Conservation (phyloP, 1,284 basidiomycete species). For the Malassezia yamatoensis region DNA sequence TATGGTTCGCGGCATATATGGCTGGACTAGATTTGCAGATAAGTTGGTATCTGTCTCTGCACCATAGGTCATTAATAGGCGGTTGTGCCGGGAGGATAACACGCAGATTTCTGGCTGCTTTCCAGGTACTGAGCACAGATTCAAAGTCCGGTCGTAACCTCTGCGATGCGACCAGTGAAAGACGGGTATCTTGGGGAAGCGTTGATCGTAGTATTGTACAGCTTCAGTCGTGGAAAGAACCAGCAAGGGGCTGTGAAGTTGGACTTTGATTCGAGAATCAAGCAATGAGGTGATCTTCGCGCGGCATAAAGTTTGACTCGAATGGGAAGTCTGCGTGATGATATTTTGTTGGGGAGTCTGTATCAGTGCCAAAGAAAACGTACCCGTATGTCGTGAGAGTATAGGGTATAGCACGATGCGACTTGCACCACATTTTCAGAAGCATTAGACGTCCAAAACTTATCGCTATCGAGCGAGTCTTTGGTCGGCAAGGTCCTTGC, state of each 20-base stretch:
- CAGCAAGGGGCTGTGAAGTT: not conserved
- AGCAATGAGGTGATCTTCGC: slow-evolving; percentile 1
- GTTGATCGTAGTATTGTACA: slow-evolving; percentile 13
- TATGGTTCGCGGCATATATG: not conserved
- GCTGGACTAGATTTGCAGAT: not conserved
- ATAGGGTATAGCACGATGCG: slow-evolving; percentile 1
- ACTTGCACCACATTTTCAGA: not conserved
- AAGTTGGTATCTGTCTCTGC: not conserved
- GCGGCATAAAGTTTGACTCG: not conserved
- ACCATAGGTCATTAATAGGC: slow-evolving; percentile 6
- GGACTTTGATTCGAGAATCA: not conserved
- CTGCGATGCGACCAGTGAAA: slow-evolving; percentile 10
- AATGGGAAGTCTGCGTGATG: slow-evolving; percentile 2
- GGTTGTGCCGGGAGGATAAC: slow-evolving; percentile 11
- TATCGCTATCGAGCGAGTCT: not conserved
- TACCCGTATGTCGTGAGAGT: slow-evolving; percentile 2
- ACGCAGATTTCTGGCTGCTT: not conserved
- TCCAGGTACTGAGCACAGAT: not conserved
- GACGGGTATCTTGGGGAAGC: slow-evolving; percentile 1
- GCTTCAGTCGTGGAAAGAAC: slow-evolving; percentile 8
- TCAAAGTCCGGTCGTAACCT: slow-evolving; percentile 11
- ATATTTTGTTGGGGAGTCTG: not conserved
- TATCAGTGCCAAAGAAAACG: not conserved
- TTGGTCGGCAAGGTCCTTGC: not conserved
- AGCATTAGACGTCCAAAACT: not conserved